A percentile compares a stretch with the other conserved stretches of the same genome.
Evolutionary conservation across 345 rosid genomes (phyloP).

Genomic region (Eucalyptus cloeziana): DNA sequence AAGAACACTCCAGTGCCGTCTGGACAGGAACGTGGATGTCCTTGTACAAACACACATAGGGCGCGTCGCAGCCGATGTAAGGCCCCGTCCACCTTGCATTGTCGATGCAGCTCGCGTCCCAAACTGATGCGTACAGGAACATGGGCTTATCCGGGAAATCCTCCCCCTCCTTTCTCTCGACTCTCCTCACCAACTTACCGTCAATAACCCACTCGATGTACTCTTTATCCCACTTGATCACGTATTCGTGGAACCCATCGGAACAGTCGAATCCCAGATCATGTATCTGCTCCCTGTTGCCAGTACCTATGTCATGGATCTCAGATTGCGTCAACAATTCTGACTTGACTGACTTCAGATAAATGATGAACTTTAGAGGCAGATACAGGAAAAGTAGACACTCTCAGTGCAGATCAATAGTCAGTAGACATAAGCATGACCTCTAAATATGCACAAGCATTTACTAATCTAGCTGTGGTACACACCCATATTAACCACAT

Average conservation of each 20-base stretch:
- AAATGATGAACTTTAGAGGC: neutral
- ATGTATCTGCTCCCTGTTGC: conserved; percentile 34
- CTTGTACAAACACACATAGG: conserved; percentile 43
- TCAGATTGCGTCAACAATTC: neutral
- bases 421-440: neutral
- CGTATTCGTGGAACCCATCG: conserved; percentile 44
- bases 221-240: conserved; percentile 36
- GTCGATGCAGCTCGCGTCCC: conserved; percentile 47
- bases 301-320: conserved; percentile 11
- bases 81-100: conserved; percentile 38
- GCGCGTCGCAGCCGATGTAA: conserved; percentile 29
- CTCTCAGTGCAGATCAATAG: neutral
- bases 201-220: conserved; percentile 43
- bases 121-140: conserved; percentile 45
- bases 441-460: neutral
- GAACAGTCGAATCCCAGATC: conserved; percentile 43
- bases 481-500: neutral
- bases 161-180: conserved; percentile 29
- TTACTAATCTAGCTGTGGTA: neutral
- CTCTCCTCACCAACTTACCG: conserved; percentile 37
- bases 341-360: neutral
- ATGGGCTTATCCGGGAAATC: conserved; percentile 30
- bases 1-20: conserved; percentile 17
- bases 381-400: neutral
- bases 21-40: conserved; percentile 28